Evolutionary conservation across 805 yeast genomes (phyloP), one percentile per base, ranked within the genome.

Genomic region (Lipomyces orientalis): DNA sequence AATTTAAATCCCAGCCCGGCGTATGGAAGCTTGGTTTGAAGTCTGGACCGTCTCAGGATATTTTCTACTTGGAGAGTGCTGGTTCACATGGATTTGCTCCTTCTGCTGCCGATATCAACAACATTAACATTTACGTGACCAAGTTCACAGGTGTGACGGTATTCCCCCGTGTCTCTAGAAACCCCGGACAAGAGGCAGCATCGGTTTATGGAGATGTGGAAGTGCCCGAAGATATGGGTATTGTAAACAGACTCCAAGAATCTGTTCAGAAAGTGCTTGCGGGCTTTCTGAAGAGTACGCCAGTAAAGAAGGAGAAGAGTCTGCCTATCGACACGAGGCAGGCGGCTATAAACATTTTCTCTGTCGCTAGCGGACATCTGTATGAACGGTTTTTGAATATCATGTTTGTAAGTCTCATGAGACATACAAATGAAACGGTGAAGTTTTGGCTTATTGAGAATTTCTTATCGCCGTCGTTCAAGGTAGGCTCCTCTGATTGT

Each of bases 391-490:
- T 91, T 59, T 73, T 89, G 65, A 83, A 89, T 16, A 89, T 89
- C n/a, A 91, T 91, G 97, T 88, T 88, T 63, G 86, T 86, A 0
- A 89, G 95, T 2, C 93, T 91, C 1, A 86, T 85, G 85, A 80
- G 81, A 34, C 87, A 89, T 71, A 86, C 92, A 2, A 80, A 86
- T 1, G 86, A 85, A 61, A 81, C 87, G 0, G 88, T 91, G 34
- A 90, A 89, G 75, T 90, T 93, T 76, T 93, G 97, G 98, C 79
- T 94, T 14, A 83, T 93, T 68, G 97, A 91, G 71, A 89, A 90
- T 76, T 91, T 86, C 75, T 81, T 91, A 82, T 88, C 96, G 31
- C 88, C 93, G 52, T 79, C 86, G 2, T 87, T 93, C 74, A 87
- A 85, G 34, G 58, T 52, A 52, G n/a, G 52, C 12, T 10, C 34